Conservation (phyloP, 768 basidiomycete species). For the Lactarius sp. region DNA sequence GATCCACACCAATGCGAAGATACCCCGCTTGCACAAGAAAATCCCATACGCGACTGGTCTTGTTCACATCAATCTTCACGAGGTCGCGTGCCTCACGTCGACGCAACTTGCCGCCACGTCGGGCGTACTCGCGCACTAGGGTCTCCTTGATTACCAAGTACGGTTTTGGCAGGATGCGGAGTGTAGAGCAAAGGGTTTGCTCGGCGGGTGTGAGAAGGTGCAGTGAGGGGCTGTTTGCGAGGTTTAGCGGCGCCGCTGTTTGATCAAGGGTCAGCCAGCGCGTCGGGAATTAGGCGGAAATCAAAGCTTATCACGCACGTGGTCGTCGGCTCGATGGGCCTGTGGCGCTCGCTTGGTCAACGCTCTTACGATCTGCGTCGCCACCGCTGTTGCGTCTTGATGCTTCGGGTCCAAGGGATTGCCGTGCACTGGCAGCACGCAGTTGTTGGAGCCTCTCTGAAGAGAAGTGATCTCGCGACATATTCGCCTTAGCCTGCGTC, state of each 20-base stretch:
- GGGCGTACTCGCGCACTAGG: slow-evolving; percentile 87
- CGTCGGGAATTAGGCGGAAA: neutral
- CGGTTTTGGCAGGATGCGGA: slow-evolving; percentile 91
- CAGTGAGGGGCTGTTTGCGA: slow-evolving; percentile 84
- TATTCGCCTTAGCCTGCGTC: slow-evolving; percentile 58
- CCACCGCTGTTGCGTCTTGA: slow-evolving; percentile 44
- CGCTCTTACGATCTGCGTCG: slow-evolving; percentile 50
- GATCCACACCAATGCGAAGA: slow-evolving; percentile 50
- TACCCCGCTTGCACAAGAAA: slow-evolving; percentile 85
- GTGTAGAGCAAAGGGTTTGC: slow-evolving; percentile 78
- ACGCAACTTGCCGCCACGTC: slow-evolving; percentile 82
- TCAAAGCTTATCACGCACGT: slow-evolving; percentile 33
- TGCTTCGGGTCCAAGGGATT: slow-evolving; percentile 50
- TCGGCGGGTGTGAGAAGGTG: slow-evolving; percentile 88
- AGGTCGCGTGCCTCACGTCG: slow-evolving; percentile 85
- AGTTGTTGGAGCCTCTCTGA: slow-evolving; percentile 48
- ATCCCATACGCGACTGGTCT: slow-evolving; percentile 90
- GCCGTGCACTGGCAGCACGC: slow-evolving; percentile 45
- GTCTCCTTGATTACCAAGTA: slow-evolving; percentile 96
- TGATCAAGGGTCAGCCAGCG: neutral
- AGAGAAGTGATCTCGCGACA: slow-evolving; percentile 51
- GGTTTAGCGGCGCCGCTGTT: slow-evolving; percentile 67
- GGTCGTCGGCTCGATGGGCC: slow-evolving; percentile 40
- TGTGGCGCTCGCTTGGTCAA: slow-evolving; percentile 42
- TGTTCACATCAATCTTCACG: slow-evolving; percentile 90